These are phyloP conservation scores for Cordyceps pruinosa DNA, from an alignment of 2,329 filamentous ascomycete species.

Conservation along the genomic window DNA sequence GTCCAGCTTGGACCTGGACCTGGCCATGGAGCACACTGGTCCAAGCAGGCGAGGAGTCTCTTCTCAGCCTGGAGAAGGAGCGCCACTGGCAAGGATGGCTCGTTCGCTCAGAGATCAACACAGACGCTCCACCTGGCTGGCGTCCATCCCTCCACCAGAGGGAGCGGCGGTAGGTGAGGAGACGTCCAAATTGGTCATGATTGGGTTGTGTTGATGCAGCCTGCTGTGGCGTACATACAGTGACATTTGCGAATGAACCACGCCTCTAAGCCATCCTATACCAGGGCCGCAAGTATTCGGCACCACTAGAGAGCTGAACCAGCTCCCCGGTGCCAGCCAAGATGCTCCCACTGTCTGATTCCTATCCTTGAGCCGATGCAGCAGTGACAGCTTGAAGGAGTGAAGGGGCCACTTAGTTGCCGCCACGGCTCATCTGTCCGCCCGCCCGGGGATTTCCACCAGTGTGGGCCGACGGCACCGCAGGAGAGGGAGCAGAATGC, in stretches of 20 bases:
- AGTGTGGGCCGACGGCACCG: constrained; percentile 1
- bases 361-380: background rate
- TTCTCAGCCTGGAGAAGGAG: background rate
- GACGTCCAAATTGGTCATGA: background rate
- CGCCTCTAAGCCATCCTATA: constrained; percentile 4
- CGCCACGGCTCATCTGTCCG: constrained; percentile 14
- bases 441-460: constrained; percentile 6
- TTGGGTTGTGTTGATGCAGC: background rate
- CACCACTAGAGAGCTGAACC: constrained; percentile 7
- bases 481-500: background rate
- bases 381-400: background rate
- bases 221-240: background rate
- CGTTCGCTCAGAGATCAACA: constrained; percentile 5
- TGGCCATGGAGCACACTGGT: background rate
- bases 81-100: background rate
- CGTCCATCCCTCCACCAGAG: constrained; percentile 1
- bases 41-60: background rate
- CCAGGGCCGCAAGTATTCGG: background rate
- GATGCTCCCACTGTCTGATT: background rate
- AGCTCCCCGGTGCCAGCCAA: constrained; percentile 10
- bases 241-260: constrained; percentile 8
- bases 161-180: background rate
- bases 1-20: background rate
- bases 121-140: background rate
- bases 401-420: constrained; percentile 3